Evolutionary conservation across 345 rosid genomes (phyloP).

Genomic region (Euphorbia peplus): DNA sequence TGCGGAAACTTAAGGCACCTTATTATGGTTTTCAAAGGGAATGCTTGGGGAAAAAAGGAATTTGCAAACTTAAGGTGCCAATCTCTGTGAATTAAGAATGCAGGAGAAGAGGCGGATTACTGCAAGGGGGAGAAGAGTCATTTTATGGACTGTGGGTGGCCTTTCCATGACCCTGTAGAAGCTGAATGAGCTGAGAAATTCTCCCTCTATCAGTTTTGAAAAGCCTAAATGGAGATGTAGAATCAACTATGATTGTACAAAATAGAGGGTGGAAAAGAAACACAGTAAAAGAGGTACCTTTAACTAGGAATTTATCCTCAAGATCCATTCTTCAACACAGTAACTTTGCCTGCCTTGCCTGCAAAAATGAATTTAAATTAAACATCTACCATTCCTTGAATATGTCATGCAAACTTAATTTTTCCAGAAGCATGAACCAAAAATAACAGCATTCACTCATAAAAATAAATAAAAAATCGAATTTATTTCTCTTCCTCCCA

Average conservation of each 20-base stretch:
- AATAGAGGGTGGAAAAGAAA: neutral
- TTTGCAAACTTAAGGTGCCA: neutral
- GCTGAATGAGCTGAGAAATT: neutral
- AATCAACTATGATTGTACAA: neutral
- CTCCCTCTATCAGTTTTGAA: neutral
- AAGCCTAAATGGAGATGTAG: neutral
- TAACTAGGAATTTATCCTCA: conserved; percentile 45
- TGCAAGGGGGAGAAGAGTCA: neutral
- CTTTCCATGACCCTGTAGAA: neutral
- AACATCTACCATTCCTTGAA: neutral
- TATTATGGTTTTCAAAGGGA: neutral
- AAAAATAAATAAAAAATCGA: neutral
- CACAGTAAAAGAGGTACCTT: conserved; percentile 40
- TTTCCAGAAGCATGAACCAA: neutral
- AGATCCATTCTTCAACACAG: conserved; percentile 39
- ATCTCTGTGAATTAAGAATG: neutral
- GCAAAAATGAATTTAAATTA: conserved; percentile 13
- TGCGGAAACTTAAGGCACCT: neutral
- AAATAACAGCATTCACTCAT: neutral
- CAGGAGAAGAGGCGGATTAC: neutral
- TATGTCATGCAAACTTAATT: neutral
- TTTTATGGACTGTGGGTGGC: neutral
- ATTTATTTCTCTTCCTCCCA: neutral
- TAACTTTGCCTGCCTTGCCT: conserved; percentile 30
- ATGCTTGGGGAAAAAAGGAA: neutral